A percentile compares a stretch with the other conserved stretches of the same genome.
Evolutionary conservation across 768 basidiomycete genomes (phyloP).

Genomic region (Lanmaoa pseudosensibilis): DNA sequence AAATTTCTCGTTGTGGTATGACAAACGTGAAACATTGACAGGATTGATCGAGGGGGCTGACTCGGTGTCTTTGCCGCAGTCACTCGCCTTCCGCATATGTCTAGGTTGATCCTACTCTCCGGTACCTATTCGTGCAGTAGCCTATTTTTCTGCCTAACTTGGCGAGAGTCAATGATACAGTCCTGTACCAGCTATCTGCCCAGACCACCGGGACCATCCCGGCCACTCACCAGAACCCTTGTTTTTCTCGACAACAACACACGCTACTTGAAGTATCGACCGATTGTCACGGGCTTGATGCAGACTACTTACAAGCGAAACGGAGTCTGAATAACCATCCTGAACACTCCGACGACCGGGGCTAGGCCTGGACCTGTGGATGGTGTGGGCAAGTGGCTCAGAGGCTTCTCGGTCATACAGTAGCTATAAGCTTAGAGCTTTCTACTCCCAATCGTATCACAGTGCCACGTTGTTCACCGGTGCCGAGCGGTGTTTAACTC

Average conservation of each 20-base stretch:
- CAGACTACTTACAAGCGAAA: conserved; percentile 5
- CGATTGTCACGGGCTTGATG: neutral
- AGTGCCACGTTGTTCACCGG: no score
- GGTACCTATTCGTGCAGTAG: conserved; percentile 37
- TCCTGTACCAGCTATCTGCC: no score
- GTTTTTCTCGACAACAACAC: neutral
- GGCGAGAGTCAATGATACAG: neutral
- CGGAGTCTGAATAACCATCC: neutral
- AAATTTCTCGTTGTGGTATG: conserved; percentile 21
- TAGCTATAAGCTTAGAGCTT: neutral
- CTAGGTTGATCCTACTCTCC: conserved; percentile 34
- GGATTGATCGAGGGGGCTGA: conserved; percentile 42
- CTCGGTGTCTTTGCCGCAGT: conserved; percentile 25
- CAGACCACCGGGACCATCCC: conserved; percentile 3
- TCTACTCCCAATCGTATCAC: no score
- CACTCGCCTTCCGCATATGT: conserved; percentile 36
- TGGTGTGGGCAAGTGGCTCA: neutral
- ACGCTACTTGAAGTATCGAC: neutral
- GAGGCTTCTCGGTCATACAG: neutral
- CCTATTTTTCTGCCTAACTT: conserved; percentile 24
- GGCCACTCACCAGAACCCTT: neutral
- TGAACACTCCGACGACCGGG: neutral
- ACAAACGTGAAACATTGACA: conserved; percentile 44
- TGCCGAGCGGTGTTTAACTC: no score
- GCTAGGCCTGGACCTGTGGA: neutral